A percentile compares a stretch with the other conserved stretches of the same genome.
phyloP scores from a whole-genome alignment of 148 eudicot genomes.

The Diospyros lotus region DNA sequence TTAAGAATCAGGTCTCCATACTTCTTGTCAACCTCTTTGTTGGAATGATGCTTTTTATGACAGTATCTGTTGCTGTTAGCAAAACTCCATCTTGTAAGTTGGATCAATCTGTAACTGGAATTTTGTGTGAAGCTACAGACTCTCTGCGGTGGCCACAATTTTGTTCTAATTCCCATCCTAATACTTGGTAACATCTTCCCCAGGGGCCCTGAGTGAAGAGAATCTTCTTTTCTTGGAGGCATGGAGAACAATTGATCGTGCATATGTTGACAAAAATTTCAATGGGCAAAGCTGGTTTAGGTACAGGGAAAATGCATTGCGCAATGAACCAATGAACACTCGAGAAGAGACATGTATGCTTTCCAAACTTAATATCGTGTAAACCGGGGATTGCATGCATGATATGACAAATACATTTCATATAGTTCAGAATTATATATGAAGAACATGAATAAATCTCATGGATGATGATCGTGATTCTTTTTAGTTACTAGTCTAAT shows the following conservation, averaged over 20 bases:
- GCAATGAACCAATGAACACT: conserved; percentile 83
- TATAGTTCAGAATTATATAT: not conserved
- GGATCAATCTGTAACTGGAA: not conserved
- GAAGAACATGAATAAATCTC: not conserved
- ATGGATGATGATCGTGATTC: not conserved
- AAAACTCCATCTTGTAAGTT: conserved; percentile 80
- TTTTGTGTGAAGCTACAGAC: not conserved
- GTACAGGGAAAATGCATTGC: conserved; percentile 90
- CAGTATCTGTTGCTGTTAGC: conserved; percentile 48
- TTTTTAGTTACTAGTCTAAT: not conserved
- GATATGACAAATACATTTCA: not conserved
- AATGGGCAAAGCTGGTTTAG: conserved; percentile 99
- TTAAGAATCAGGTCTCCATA: conserved; percentile 21
- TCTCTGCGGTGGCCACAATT: not conserved
- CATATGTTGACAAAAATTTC: conserved; percentile 89
- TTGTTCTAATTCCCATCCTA: not conserved
- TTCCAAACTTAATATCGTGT: conserved; percentile 3
- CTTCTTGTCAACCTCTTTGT: conserved; percentile 39
- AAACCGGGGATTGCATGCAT: not conserved
- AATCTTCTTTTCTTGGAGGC: conserved; percentile 96
- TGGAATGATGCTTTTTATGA: conserved; percentile 59
- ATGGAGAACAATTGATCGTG: conserved; percentile 95
- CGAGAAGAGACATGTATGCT: conserved; percentile 86
- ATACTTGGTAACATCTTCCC: conserved; percentile 13
- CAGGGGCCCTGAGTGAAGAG: conserved; percentile 91